Evolutionary conservation across 345 rosid species (phyloP), one percentile per base, ranked within the genome.

Genomic region (Heritiera fomes): DNA sequence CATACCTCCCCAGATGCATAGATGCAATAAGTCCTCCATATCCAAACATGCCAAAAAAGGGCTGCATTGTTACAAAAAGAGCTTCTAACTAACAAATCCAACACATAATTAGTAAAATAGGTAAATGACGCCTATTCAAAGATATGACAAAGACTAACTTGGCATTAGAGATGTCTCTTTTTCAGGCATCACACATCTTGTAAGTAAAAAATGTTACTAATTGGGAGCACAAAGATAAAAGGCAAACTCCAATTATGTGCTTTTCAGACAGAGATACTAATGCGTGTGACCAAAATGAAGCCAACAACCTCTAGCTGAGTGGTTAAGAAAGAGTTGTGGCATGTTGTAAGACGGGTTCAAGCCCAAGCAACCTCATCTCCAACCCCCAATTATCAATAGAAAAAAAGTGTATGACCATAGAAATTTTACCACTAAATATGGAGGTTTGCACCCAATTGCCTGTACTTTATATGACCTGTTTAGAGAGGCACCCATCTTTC

Each of bases 401-500:
- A 34, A 10, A 47, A 23, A 59, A 66, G 70, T 18, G 41, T 49
- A 41, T 8, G 4, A 52, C 38, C 38, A 3, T 34, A 59, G 62
- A 78, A 23, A 45, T 45, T 71, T 15, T 88, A 91, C 94, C 91
- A n/a, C 86, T 40, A 93, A 87, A 63, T 89, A 93, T 40, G 95
- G 97, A 63, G 95, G 97, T 72, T 83, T 81, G 82, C 90, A 87
- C 60, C 95, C 95, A 75, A 91, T 71, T 67, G 82, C 94, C 30
- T 40, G 8, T 18, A 18, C 47, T 83, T 88, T 90, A 28, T 64
- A 81, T 59, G 86, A 81, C 83, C 97, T 87, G 77, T 90, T 89
- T 74, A 89, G 79, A 43, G 95, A 93, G 71, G 92, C 90, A 45
- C 97, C 97, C 63, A 93, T 87, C 85, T 86, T 93, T 53, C 97